A percentile compares a stretch with the other conserved stretches of the same genome.
Conservation (phyloP, 2,329 filamentous ascomycete species). For the Talaromyces sp. region DNA sequence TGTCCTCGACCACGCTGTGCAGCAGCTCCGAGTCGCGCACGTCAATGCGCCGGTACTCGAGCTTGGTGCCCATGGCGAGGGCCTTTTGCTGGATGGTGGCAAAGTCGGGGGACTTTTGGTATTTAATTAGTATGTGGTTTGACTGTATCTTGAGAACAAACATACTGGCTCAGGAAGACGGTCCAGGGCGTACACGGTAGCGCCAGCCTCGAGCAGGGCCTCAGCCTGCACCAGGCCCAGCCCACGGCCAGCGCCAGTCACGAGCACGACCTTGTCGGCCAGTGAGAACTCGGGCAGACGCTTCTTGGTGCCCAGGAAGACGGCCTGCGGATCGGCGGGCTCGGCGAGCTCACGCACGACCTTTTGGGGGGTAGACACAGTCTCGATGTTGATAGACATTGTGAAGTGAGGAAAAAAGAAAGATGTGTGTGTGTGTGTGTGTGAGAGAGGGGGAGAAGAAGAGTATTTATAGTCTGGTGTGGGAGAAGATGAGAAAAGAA, state of each 20-base stretch:
- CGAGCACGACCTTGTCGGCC: constrained; percentile 61
- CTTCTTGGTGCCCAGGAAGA: constrained; percentile 26
- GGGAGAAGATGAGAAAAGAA: not conserved
- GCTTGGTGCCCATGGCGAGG: constrained; percentile 57
- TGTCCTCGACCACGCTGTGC: constrained; percentile 60
- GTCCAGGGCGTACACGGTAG: constrained; percentile 47
- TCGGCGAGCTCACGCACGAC: constrained; percentile 7
- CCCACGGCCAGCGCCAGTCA: constrained; percentile 66
- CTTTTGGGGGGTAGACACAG: constrained; percentile 6
- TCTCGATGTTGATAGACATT: constrained; percentile 12
- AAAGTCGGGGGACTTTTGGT: constrained; percentile 51
- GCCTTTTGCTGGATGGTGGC: constrained; percentile 59
- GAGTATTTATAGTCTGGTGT: not conserved
- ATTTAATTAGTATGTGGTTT: not conserved
- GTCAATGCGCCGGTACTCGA: constrained; percentile 74
- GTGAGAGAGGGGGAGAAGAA: not conserved
- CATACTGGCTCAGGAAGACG: constrained; percentile 34
- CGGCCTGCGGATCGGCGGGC: constrained; percentile 20
- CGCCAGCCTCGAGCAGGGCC: constrained; percentile 68
- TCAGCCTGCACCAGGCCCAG: constrained; percentile 70
- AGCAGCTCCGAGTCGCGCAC: constrained; percentile 66
- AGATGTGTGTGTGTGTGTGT: no score
- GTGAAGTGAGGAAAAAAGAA: not conserved
- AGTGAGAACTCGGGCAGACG: constrained; percentile 69
- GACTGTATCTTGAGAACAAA: not conserved